Evolutionary conservation across 1,284 basidiomycete genomes (phyloP), one percentile per base, ranked within the genome.

Genomic region (Amylostereum areolatum): DNA sequence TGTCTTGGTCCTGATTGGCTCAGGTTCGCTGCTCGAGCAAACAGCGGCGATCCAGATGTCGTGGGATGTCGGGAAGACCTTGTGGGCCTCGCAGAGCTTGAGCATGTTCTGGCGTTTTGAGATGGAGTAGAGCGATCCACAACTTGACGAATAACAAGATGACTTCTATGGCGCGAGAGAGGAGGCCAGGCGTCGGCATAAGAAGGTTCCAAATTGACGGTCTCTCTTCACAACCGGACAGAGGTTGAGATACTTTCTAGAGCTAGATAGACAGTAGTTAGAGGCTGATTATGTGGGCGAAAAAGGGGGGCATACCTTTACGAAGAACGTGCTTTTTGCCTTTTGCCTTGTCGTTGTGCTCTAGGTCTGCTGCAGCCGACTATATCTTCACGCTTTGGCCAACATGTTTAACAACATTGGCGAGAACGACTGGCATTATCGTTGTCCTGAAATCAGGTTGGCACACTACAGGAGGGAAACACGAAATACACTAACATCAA

Each of bases 221-320:
- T 92, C 69, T 98, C 93, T 66, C 98, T 98, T 97, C 96, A 99
- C 4, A 99, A 72, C 35, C 90, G 85, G 37, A 98, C 93, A 0
- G 94, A 97, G 62, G 94, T 95, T 2, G 96, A 96, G 41, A 99
- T 96, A 61, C 95, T 92, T 69, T 99, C 97, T n/a, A 99, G 84
- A 4, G 94, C 94, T 92, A 33, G 9, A 11, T 18, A 18, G 18
- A 18, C 18, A 11, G 8, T 31, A 18, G 43, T 47, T 43, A 57
- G 28, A 55, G 6, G 47, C 47, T 27, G 31, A 43, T 27, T 37
- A 42, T 18, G 46, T 35, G 18, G 11, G 45, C 2, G 30, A 46
- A 31, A n/a, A 9, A n/a, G 32, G 43, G 3, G 32, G 30, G 57
- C 71, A 31, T 42, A 88, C 89, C 85, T 81, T 96, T 97, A 40